Base-by-base conservation (phyloP, 1,139 yeast species). In the Suhomyces bolitotheri region DNA sequence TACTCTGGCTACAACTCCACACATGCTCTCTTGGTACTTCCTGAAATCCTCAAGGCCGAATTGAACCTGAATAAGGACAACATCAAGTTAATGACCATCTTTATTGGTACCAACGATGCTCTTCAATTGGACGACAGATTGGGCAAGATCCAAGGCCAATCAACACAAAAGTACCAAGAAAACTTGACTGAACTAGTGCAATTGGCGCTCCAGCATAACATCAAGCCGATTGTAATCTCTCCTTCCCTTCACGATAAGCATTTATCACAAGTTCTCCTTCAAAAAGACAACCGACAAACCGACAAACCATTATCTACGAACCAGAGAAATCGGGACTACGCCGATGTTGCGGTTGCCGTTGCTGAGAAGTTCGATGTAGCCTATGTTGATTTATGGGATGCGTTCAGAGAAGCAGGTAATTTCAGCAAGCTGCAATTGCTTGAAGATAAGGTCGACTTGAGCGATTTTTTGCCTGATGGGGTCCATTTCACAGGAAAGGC, bases 51-150 rank as follows among this genome's bases (percentile, higher is more conserved):
- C 22, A 55, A 62, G 12, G 52, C 60, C 1, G 83, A 76, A 39
- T 57, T 64, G 36, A 60, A 58, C 16, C 51, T 46, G 3, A 44
- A 50, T 3, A 40, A 46, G 21, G 52, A 60, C 11, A 58, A 58
- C 34, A 43, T 64, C 34, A 53, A 58, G 40, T 46, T 82, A 21
- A 69, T 76, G 43, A 73, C 80, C 0, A 60, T 87, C 3, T 85
- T 82, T 56, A 77, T 84, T 48, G 96, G 96, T 1, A 73, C 94
- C 8, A 87, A 87, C 50, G 96, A 87, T 54, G 79, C 87, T 0
- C 47, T 64, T 3, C 61, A 58, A 3, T 16, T 23, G 5, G 30
- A 33, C 3, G 50, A 44, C 22, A 20, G 24, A 8, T 9, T 38
- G 6, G 70, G 68, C 22, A 53, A 60, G 5, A 58, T 64, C 15